Evolutionary conservation across 139 green algal species (phyloP), one percentile per base, ranked within the genome.

Genomic region (Zygnema circumcarinatum): DNA sequence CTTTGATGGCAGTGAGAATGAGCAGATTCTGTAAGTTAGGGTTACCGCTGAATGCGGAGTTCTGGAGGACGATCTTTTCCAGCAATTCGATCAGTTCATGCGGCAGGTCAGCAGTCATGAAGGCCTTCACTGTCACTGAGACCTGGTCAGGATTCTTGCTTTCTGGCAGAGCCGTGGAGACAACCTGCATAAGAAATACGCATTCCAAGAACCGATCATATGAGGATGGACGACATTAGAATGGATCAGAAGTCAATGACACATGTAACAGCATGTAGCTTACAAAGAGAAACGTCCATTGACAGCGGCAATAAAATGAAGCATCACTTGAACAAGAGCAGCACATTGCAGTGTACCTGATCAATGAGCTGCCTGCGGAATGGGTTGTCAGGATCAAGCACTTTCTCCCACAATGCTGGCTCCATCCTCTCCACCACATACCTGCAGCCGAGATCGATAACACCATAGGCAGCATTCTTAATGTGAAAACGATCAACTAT

Each of bases 31-130:
- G 96, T 92, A 99, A 94, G 95, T 99, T 99, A 81, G 97, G 96
- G 92, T 99, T 99, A 93, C 95, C 97, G 90, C 88, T 95, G 95
- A 99, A 99, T 40, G 95, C 95, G 53, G 90, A 95, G 94, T 98
- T 98, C 92, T 98, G 96, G 69, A 99, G 94, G 87, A 99, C 97
- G 85, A 99, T 99, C 96, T 99, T 99, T 94, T 99, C 97, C 87
- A 99, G 94, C 88, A 99, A 94, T 93, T 99, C 97, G 62, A 99
- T 99, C 31, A 99, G 95, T 94, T 99, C 96, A 29, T 94, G 83
- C 87, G 98, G 96, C 92, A 99, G 93, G 87, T 97, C 96, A 35
- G 95, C 95, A 39, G 93, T 93, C 96, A 99, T 99, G 95, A 99
- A 99, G 31, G 96, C 94, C 94, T 99, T 99, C 74, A 99, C 97